Evolutionary conservation across 352 stramenopile genomes (phyloP).

Genomic region (Pythium biforme): DNA sequence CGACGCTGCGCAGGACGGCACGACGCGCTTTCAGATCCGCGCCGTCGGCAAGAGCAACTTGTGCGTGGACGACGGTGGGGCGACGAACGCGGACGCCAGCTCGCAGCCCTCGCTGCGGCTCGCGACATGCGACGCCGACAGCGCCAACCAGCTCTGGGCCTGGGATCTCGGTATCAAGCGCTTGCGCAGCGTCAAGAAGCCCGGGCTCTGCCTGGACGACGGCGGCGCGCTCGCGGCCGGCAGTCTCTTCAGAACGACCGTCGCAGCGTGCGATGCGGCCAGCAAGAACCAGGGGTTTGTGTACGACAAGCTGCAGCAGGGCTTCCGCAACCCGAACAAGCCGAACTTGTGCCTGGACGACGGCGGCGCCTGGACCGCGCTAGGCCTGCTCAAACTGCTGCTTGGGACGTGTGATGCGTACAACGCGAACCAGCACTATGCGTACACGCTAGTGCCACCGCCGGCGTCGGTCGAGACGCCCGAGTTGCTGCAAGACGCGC

Average conservation of each 20-base stretch:
- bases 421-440: slow-evolving; percentile 14
- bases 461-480: not conserved
- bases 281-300: slow-evolving; percentile 7
- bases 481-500: not conserved
- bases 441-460: not conserved
- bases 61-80: slow-evolving; percentile 12
- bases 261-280: slow-evolving; percentile 17
- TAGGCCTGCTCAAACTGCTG: not conserved
- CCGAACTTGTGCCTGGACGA: slow-evolving; percentile 13
- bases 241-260: not conserved
- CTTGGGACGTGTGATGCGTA: not conserved
- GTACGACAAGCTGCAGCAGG: slow-evolving; percentile 3
- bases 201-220: slow-evolving; percentile 4
- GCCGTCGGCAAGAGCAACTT: slow-evolving; percentile 2
- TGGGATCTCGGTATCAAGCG: slow-evolving; percentile 11
- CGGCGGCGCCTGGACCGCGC: not conserved
- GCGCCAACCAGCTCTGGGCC: slow-evolving; percentile 2
- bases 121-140: not conserved
- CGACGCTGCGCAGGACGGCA: slow-evolving; percentile 3
- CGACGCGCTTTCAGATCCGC: slow-evolving; percentile 5
- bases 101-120: not conserved
- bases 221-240: not conserved
- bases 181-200: not conserved
- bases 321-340: slow-evolving; percentile 5
- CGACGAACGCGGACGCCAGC: not conserved